Evolutionary conservation across 106 monocot genomes (phyloP), one percentile per base, ranked within the genome.

Genomic region (Posidonia australis): DNA sequence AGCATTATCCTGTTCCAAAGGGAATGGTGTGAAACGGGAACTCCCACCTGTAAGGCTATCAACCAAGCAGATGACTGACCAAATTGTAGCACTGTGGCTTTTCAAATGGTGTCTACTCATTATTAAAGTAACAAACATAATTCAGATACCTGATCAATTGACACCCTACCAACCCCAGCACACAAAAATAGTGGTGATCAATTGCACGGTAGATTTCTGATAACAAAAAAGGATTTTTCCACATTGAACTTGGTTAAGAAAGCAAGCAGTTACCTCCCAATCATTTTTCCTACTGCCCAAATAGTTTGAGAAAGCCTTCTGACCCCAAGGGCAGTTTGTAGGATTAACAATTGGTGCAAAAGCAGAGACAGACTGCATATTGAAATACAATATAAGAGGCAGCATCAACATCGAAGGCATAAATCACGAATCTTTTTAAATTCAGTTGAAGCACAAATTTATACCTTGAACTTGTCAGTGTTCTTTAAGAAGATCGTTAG

Each of bases 271-370:
- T 76, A 84, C 94, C 90, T 93, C 84, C 94, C 94, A 96, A 36
- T 82, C 82, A 61, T 78, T 70, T 42, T 96, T 80, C 52, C 74
- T 69, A 31, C 48, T 45, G 22, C 90, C 94, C 64, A 96, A 70
- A 72, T 96, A 96, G 80, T 90, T 96, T 74, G 86, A 82, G 61
- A 96, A 96, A 14, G 90, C 94, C 78, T 96, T 96, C 74, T 84
- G 82, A 44, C 94, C 94, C 94, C 94, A 96, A 26, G 86, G 81
- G 43, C 94, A 96, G 58, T 90, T 90, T 49, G 67, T 77, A 19
- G 94, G 94, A 77, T 96, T 96, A 58, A 42, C 56, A 67, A 96
- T 82, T 57, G 94, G 94, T 16, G 94, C 58, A 75, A 90, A 96
- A 52, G 94, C 94, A 66, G 94, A 96, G 2, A 78, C 90, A 22